phyloP scores from a whole-genome alignment of 805 yeast species.

The Saccharomycopsis selenospora region DNA sequence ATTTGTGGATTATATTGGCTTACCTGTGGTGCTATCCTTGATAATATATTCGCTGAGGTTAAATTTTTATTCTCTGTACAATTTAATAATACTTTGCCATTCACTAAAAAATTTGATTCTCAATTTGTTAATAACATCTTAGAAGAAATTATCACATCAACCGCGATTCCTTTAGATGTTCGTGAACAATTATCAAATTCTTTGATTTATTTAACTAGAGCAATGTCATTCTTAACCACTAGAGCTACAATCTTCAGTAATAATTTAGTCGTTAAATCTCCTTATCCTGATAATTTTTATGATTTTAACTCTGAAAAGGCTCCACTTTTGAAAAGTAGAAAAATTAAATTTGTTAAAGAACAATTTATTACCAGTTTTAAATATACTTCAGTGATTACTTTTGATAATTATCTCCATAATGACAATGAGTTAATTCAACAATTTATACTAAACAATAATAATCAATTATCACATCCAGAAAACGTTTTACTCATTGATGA shows the following conservation, averaged over 20 bases:
- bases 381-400: not conserved
- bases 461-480: not conserved
- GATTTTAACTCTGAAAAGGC: not conserved
- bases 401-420: conserved; percentile 13
- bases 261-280: conserved; percentile 1
- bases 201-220: conserved; percentile 12
- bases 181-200: conserved; percentile 5
- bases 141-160: not conserved
- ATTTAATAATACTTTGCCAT: conserved; percentile 13
- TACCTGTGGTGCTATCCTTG: conserved; percentile 11
- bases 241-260: conserved; percentile 8
- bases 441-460: not conserved
- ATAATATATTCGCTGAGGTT: conserved; percentile 17
- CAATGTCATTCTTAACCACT: conserved; percentile 12
- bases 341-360: conserved; percentile 11
- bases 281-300: conserved; percentile 3
- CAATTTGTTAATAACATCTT: conserved; percentile 7
- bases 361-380: conserved; percentile 4
- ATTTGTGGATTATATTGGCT: conserved; percentile 17
- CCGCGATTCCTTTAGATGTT: not conserved
- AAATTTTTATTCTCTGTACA: conserved; percentile 14
- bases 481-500: not conserved
- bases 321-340: conserved; percentile 9
- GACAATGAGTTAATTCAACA: not conserved
- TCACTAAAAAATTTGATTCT: conserved; percentile 9